Conservation (phyloP, 192 early-diverging fungal genomes). For the Coemansia sp. region DNA sequence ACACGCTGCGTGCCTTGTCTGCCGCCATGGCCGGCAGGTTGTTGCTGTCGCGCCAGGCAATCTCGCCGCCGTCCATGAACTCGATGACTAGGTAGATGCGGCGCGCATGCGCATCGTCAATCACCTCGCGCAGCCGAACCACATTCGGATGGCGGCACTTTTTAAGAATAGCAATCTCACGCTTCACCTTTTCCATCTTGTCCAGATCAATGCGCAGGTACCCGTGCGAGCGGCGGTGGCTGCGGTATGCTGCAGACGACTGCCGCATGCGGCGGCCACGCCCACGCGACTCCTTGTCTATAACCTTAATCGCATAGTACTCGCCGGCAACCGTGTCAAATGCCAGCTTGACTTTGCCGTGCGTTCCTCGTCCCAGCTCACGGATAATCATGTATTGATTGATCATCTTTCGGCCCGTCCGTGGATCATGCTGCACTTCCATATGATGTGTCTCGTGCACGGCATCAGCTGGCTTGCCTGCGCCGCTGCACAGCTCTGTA, state of each 20-base stretch:
- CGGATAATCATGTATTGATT: conserved; percentile 91
- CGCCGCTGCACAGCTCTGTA: conserved; percentile 2
- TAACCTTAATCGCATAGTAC: conserved; percentile 58
- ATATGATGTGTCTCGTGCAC: conserved; percentile 85
- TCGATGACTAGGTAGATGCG: conserved; percentile 95
- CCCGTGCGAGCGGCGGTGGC: conserved; percentile 29
- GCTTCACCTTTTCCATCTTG: conserved; percentile 77
- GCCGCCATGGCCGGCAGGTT: conserved; percentile 63
- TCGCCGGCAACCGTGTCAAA: conserved; percentile 78
- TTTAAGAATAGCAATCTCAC: conserved; percentile 95
- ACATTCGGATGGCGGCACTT: conserved; percentile 92
- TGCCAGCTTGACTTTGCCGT: conserved; percentile 94
- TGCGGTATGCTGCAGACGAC: conserved; percentile 11
- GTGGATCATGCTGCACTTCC: conserved; percentile 77
- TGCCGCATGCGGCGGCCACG: conserved; percentile 46
- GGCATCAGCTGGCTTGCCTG: conserved; percentile 14
- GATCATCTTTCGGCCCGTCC: conserved; percentile 90
- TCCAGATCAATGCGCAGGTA: conserved; percentile 50
- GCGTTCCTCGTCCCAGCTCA: conserved; percentile 89
- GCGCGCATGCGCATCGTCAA: conserved; percentile 85
- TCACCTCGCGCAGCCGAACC: conserved; percentile 85
- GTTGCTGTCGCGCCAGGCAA: conserved; percentile 75
- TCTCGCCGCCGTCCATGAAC: conserved; percentile 90
- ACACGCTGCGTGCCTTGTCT: conserved; percentile 71
- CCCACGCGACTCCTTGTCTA: conserved; percentile 49